These are phyloP conservation scores for Pyrenophora tritici-repentis DNA, from an alignment of 2,329 filamentous ascomycete genomes.

Conservation along the genomic window DNA sequence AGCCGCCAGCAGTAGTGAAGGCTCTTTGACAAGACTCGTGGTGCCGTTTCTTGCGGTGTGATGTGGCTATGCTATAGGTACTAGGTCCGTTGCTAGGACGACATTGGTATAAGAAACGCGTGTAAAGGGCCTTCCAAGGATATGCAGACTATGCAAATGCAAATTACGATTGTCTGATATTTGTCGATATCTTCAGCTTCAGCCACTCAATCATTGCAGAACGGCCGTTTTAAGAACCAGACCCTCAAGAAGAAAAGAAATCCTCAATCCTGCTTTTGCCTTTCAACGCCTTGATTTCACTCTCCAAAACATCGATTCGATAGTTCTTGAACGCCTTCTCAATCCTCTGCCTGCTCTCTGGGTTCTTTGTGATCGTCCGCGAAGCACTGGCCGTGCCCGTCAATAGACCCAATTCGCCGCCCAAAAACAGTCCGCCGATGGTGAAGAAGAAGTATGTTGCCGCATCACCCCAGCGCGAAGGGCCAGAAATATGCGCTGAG, in stretches of 20 bases:
- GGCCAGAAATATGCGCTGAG: slow-evolving; percentile 58
- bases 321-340: slow-evolving; percentile 68
- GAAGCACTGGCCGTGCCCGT: slow-evolving; percentile 61
- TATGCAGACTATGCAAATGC: too few species aligned
- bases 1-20: too few species aligned
- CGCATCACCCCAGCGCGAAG: slow-evolving; percentile 63
- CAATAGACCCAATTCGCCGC: slow-evolving; percentile 66
- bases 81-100: not conserved
- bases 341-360: slow-evolving; percentile 60
- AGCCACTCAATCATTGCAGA: not conserved
- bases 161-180: too few species aligned
- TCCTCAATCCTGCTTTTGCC: slow-evolving; percentile 38
- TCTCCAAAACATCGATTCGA: slow-evolving; percentile 65
- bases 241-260: slow-evolving; percentile 26
- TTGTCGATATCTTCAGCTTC: too few species aligned
- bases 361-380: slow-evolving; percentile 59
- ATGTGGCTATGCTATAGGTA: slow-evolving; percentile 3
- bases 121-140: too few species aligned
- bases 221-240: not conserved
- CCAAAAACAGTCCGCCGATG: slow-evolving; percentile 65
- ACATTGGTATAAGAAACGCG: too few species aligned
- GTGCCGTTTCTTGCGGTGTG: not conserved
- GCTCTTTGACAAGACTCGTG: not conserved
- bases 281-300: slow-evolving; percentile 63
- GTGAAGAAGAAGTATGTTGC: slow-evolving; percentile 68